A percentile compares a stretch with the other conserved stretches of the same genome.
phyloP scores from a whole-genome alignment of 495 filamentous ascomycete genomes.

The Haplographium delicatum region DNA sequence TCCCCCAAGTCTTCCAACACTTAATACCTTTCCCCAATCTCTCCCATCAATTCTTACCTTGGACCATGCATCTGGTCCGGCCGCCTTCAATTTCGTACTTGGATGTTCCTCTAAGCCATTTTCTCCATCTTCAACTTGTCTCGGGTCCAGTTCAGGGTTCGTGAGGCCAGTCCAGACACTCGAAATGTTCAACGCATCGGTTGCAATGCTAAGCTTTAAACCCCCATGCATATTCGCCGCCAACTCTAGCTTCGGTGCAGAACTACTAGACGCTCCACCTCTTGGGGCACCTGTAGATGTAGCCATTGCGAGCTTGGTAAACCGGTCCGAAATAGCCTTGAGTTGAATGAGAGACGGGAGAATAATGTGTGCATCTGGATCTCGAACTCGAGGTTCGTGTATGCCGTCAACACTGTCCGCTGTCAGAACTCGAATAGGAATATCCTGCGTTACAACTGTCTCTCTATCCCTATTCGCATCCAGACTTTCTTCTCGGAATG shows the following conservation, averaged over 20 bases:
- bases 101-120: conserved; percentile 66
- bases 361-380: conserved; percentile 91
- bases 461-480: conserved; percentile 61
- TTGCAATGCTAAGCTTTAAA: conserved; percentile 65
- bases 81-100: conserved; percentile 60
- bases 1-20: conserved; percentile 81
- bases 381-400: conserved; percentile 82
- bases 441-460: conserved; percentile 89
- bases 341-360: conserved; percentile 78
- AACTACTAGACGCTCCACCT: conserved; percentile 24
- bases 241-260: conserved; percentile 65
- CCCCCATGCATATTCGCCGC: conserved; percentile 90
- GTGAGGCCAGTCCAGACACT: conserved; percentile 75
- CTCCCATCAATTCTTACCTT: conserved; percentile 83
- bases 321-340: conserved; percentile 88
- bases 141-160: conserved; percentile 79
- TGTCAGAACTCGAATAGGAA: conserved; percentile 86
- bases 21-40: conserved; percentile 87
- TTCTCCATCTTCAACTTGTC: conserved; percentile 55
- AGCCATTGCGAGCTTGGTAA: conserved; percentile 66
- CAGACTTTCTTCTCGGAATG: conserved; percentile 42
- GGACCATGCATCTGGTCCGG: conserved; percentile 66
- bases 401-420: conserved; percentile 74
- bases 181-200: conserved; percentile 75
- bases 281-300: conserved; percentile 26